Conservation (phyloP, 306 rosid species). For the Betula pendula region DNA sequence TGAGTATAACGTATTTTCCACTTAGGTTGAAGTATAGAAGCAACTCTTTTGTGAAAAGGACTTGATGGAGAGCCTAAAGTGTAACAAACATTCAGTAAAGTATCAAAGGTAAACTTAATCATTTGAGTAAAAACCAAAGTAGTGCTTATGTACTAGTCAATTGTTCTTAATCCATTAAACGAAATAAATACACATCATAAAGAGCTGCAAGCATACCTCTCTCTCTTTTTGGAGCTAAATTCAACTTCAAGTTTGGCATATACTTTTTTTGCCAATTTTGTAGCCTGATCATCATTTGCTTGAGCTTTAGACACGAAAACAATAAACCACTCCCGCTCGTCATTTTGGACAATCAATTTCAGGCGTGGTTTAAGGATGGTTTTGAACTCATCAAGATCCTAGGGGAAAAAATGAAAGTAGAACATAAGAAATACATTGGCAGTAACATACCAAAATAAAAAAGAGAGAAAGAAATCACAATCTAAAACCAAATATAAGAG, state of each 20-base stretch:
- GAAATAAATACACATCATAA: background rate
- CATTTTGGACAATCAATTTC: constrained; percentile 95
- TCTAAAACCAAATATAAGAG: background rate
- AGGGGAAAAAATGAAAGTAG: constrained; percentile 30
- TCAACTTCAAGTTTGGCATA: constrained; percentile 94
- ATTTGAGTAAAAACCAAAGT: background rate
- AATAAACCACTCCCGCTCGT: constrained; percentile 96
- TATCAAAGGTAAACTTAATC: background rate
- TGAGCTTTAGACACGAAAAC: constrained; percentile 89
- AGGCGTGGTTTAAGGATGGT: constrained; percentile 96
- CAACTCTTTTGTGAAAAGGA: background rate
- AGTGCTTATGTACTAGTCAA: background rate
- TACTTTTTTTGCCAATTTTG: constrained; percentile 82
- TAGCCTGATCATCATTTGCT: constrained; percentile 86
- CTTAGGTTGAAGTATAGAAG: background rate
- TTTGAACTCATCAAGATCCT: constrained; percentile 98
- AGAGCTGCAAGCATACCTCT: constrained; percentile 60
- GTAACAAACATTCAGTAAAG: background rate
- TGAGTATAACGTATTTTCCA: background rate
- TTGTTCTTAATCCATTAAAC: constrained; percentile 9
- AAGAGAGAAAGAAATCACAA: constrained; percentile 9
- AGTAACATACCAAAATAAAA: constrained; percentile 22
- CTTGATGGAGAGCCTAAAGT: background rate
- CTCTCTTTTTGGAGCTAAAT: constrained; percentile 90
- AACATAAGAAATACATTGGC: constrained; percentile 24